Conservation (phyloP, 768 basidiomycete genomes). For the Harrya chromipes region DNA sequence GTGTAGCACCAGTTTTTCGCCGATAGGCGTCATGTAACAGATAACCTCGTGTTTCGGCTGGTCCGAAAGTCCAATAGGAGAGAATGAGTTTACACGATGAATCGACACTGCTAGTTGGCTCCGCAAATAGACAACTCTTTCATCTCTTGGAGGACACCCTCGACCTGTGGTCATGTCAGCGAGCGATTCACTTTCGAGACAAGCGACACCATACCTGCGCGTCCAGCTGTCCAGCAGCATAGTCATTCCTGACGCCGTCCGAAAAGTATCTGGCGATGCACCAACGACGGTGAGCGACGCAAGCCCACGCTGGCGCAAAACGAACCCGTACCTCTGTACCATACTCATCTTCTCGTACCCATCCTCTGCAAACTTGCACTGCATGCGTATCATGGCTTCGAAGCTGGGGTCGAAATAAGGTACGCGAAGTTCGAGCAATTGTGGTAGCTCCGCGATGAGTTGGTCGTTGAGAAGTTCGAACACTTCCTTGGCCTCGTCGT, state of each 20-base stretch:
- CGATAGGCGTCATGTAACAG: constrained; percentile 13
- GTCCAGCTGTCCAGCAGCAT: constrained; percentile 94
- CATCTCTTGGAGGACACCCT: constrained; percentile 96
- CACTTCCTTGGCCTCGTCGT: constrained; percentile 92
- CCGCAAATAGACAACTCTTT: constrained; percentile 93
- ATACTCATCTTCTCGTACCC: constrained; percentile 96
- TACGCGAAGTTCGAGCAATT: constrained; percentile 90
- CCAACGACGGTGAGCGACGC: not conserved
- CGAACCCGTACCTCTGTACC: constrained; percentile 69
- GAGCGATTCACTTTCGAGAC: not conserved
- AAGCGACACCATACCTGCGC: constrained; percentile 59
- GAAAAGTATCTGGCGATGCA: constrained; percentile 67
- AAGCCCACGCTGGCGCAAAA: constrained; percentile 37
- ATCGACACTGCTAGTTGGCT: constrained; percentile 31
- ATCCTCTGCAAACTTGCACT: constrained; percentile 96
- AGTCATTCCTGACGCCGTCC: constrained; percentile 91
- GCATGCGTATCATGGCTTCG: constrained; percentile 98
- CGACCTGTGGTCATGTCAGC: constrained; percentile 54
- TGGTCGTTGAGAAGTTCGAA: constrained; percentile 93
- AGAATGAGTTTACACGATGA: constrained; percentile 3
- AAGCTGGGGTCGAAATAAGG: constrained; percentile 99
- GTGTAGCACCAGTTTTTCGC: constrained; percentile 20
- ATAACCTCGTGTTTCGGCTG: constrained; percentile 1
- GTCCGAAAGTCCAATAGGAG: not conserved
- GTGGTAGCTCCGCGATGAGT: constrained; percentile 85